Base-by-base conservation (phyloP, 2,329 filamentous ascomycete species). In the Talaromyces sp. region DNA sequence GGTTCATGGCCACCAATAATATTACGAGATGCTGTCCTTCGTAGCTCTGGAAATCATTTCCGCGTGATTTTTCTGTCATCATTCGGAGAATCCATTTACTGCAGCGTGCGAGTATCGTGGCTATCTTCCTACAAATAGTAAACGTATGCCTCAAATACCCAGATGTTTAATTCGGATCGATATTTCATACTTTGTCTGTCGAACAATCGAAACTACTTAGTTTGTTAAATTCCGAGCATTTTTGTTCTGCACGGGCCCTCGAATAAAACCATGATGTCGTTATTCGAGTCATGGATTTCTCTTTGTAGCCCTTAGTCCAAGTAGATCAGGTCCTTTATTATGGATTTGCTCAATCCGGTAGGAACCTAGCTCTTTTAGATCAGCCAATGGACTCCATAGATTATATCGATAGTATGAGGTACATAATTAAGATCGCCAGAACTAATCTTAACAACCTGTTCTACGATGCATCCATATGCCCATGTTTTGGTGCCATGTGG, bases 351-450 rank as follows among this genome's bases (percentile, higher is more conserved):
- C 54, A 13, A 58, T 22, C 25, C 19, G n/a, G 31, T 17, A 56
- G 19, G 27, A 2, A 19, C 4, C 33, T 39, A 58, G 11, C 13
- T 50, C 13, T 7, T 47, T 25, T 25, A 47, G 3, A 25, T 45
- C n/a, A 5, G 13, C 19, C 17, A 45, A 22, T 45, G 9, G 9
- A 22, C 10, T 45, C 43, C 43, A 8, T 49, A 25, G 11, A 25
- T 10, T 11, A 25, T 11, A 22, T 13, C 22, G 47, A 37, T 8
- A 41, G 22, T 22, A 41, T 56, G 54, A 58, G 33, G 13, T 2
- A 58, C 13, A 58, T 37, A 50, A 54, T 58, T 58, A 41, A 58
- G 54, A 58, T 58, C 54, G 54, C 22, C 54, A 11, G n/a, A 41
- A 41, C 33, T 58, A 41, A 58, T 58, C 33, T 39, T 25, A 41